Evolutionary conservation across 2,329 filamentous ascomycete genomes (phyloP), one percentile per base, ranked within the genome.

Genomic region (Ceratocystiopsis sp.): DNA sequence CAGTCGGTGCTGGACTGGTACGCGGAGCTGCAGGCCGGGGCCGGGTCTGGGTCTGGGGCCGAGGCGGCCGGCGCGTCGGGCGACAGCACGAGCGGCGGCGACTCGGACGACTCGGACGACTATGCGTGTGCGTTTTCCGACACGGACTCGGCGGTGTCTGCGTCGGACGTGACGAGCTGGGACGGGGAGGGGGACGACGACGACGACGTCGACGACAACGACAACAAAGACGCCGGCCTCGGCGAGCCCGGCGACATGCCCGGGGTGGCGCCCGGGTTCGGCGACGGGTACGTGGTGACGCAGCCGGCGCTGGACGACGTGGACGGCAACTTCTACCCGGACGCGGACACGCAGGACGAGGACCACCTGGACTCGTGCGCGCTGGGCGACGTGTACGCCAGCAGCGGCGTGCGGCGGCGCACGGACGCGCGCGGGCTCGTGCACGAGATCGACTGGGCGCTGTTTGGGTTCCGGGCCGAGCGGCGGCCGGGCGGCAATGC

Each of bases 371-470:
- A 83, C 38, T 84, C 79, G 0, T 91, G 83, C 53, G 74, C 77
- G 14, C 67, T 96, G 1, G 89, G 89, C 3, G 77, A 85, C 53
- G 68, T 96, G 4, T 85, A 93, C 54, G 89, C 89, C 0, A 93
- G 85, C 0, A 94, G 86, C 18, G 89, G 89, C 8, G 81, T 96
- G 46, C 77, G 85, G 5, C 76, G 89, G 29, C 79, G 82, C 56
- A 70, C 67, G 42, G 71, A 79, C 43, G 70, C 75, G 46, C 69
- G 80, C 47, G 78, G 80, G 5, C 64, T 93, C 19, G 67, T 84
- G 7, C 89, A 95, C 57, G 89, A 96, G 59, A 86, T 96, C 38
- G 89, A 96, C 59, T 96, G 89, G 89, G 86, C 87, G 0, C 65
- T 96, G 3, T 86, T 96, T 52, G 76, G 83, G 51, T 84, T 96